Evolutionary conservation across 805 yeast species (phyloP).

Genomic region (Grigorovia jiainica): DNA sequence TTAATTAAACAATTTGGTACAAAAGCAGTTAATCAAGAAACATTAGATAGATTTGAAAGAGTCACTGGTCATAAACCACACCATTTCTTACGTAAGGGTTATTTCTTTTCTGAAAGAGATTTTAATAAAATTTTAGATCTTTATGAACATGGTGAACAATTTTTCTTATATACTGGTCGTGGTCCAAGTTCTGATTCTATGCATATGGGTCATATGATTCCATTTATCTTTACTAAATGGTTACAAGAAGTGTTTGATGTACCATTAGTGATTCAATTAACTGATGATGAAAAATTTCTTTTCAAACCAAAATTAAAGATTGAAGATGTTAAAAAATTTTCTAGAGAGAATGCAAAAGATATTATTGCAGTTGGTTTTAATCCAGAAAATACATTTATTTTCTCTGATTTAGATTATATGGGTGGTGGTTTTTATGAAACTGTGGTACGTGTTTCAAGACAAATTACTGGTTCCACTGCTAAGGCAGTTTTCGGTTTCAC

Average conservation of each 20-base stretch:
- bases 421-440: constrained; percentile 90
- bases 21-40: constrained; percentile 54
- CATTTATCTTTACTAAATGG: constrained; percentile 94
- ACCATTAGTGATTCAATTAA: constrained; percentile 86
- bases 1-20: constrained; percentile 85
- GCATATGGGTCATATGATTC: constrained; percentile 96
- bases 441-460: constrained; percentile 85
- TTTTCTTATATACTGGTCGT: constrained; percentile 92
- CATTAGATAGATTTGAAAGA: constrained; percentile 60
- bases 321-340: constrained; percentile 74
- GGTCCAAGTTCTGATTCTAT: constrained; percentile 92
- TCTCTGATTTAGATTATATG: constrained; percentile 89
- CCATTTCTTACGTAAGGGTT: constrained; percentile 79
- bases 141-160: constrained; percentile 91
- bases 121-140: constrained; percentile 68
- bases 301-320: constrained; percentile 87
- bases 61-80: constrained; percentile 92
- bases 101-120: constrained; percentile 88
- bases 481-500: constrained; percentile 93
- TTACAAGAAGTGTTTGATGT: constrained; percentile 95
- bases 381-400: constrained; percentile 88
- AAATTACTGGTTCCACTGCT: constrained; percentile 94
- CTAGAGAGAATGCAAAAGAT: constrained; percentile 81
- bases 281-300: constrained; percentile 94
- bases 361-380: constrained; percentile 91